Evolutionary conservation across 2,329 filamentous ascomycete species (phyloP).

Genomic region (Xylariales sp.): DNA sequence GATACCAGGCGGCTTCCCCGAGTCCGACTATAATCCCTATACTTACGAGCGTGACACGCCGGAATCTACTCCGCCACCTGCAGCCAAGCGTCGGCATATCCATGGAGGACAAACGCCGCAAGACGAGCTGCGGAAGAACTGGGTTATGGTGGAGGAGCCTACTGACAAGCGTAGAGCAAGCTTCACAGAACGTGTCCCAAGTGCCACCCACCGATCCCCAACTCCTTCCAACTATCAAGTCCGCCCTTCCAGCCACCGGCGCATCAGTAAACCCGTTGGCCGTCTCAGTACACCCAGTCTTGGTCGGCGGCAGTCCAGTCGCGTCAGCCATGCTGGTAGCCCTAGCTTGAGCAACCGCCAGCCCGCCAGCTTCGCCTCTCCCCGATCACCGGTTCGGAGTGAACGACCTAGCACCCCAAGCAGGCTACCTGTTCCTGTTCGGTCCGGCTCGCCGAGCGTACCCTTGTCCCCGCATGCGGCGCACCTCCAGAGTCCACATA

Average conservation of each 20-base stretch:
- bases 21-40: constrained; percentile 27
- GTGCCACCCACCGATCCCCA: background rate
- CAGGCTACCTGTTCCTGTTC: constrained; percentile 33
- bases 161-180: constrained; percentile 14
- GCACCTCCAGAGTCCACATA: constrained; percentile 18
- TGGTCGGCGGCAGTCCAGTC: constrained; percentile 30
- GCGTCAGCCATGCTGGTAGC: constrained; percentile 43
- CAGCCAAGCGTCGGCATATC: constrained; percentile 52
- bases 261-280: constrained; percentile 39
- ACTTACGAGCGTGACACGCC: constrained; percentile 25
- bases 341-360: constrained; percentile 34
- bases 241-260: constrained; percentile 28
- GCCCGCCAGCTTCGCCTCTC: constrained; percentile 50
- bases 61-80: constrained; percentile 40
- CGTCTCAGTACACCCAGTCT: constrained; percentile 24
- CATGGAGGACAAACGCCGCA: constrained; percentile 35
- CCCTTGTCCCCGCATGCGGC: constrained; percentile 17
- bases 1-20: constrained; percentile 25
- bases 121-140: constrained; percentile 60
- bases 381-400: constrained; percentile 33
- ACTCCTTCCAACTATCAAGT: background rate
- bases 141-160: constrained; percentile 61
- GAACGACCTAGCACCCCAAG: constrained; percentile 19
- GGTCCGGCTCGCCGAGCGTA: constrained; percentile 19
- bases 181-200: background rate